Evolutionary conservation across 2,329 filamentous ascomycete species (phyloP).

Genomic region (Fusarium phyllophilum): DNA sequence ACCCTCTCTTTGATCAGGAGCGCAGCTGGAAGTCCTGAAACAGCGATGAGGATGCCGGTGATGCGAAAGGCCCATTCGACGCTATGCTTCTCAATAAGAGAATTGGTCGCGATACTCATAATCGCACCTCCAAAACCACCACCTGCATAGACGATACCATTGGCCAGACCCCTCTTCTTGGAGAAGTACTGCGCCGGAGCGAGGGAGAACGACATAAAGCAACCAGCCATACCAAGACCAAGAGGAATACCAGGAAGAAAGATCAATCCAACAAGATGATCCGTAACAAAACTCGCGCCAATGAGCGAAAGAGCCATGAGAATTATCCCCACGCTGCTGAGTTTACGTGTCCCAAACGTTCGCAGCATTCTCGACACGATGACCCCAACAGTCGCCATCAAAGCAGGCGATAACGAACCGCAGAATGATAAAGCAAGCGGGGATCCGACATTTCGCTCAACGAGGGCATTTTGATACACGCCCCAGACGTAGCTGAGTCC

Average conservation of each 20-base stretch:
- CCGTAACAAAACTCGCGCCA: slow-evolving; percentile 27
- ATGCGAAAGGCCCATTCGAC: slow-evolving; percentile 63
- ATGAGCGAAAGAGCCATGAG: slow-evolving; percentile 24
- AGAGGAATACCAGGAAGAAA: slow-evolving; percentile 40
- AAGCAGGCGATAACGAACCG: slow-evolving; percentile 55
- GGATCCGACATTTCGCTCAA: slow-evolving; percentile 56
- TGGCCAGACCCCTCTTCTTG: slow-evolving; percentile 63
- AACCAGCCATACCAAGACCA: slow-evolving; percentile 46
- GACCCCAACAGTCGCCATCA: slow-evolving; percentile 21
- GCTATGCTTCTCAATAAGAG: slow-evolving; percentile 57
- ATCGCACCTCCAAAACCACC: slow-evolving; percentile 67
- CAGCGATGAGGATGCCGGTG: slow-evolving; percentile 61
- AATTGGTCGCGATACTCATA: slow-evolving; percentile 61
- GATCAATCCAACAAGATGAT: slow-evolving; percentile 45
- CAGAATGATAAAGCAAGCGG: slow-evolving; percentile 68
- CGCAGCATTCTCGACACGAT: slow-evolving; percentile 27
- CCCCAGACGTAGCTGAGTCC: slow-evolving; percentile 69
- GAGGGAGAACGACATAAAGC: slow-evolving; percentile 37
- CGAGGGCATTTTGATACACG: slow-evolving; percentile 66
- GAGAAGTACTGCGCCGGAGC: slow-evolving; percentile 62
- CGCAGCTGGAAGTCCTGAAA: slow-evolving; percentile 65
- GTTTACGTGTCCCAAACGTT: slow-evolving; percentile 23
- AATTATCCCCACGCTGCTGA: neutral
- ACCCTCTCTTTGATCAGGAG: slow-evolving; percentile 61
- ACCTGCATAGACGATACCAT: slow-evolving; percentile 63